Conservation (phyloP, 2,329 filamentous ascomycete genomes). For the Fusarium devonianum region DNA sequence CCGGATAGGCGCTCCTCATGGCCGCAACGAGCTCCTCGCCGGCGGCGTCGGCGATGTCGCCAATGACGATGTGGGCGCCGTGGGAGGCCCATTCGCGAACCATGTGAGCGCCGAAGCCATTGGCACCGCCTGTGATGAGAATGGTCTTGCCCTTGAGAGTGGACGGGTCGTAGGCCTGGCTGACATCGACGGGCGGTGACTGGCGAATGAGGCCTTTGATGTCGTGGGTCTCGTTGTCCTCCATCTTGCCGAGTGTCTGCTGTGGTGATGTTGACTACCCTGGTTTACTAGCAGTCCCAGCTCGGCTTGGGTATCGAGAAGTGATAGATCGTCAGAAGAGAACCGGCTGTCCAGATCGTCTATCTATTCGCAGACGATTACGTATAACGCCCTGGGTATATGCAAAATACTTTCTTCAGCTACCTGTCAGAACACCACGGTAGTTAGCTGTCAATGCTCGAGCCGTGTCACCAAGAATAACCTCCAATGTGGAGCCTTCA, state of each 20-base stretch:
- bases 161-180: conserved; percentile 52
- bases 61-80: conserved; percentile 68
- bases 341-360: not conserved
- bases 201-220: conserved; percentile 39
- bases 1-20: conserved; percentile 51
- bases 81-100: conserved; percentile 60
- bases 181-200: conserved; percentile 56
- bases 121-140: conserved; percentile 69
- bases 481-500: conserved; percentile 24
- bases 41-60: conserved; percentile 64
- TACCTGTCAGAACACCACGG: too few relatives aligned
- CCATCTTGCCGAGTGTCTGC: too few relatives aligned
- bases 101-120: conserved; percentile 65
- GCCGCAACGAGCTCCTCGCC: conserved; percentile 64
- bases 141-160: conserved; percentile 63
- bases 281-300: too few relatives aligned
- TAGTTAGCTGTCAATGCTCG: conserved; percentile 7
- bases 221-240: conserved; percentile 28
- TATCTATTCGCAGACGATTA: conserved; percentile 4
- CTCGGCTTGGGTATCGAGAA: not conserved
- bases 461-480: conserved; percentile 13
- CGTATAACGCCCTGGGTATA: not conserved
- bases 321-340: not conserved
- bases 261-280: too few relatives aligned
- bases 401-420: too few relatives aligned